Conservation (phyloP, 2,329 filamentous ascomycete genomes). For the Malbranchea cinnamomea region DNA sequence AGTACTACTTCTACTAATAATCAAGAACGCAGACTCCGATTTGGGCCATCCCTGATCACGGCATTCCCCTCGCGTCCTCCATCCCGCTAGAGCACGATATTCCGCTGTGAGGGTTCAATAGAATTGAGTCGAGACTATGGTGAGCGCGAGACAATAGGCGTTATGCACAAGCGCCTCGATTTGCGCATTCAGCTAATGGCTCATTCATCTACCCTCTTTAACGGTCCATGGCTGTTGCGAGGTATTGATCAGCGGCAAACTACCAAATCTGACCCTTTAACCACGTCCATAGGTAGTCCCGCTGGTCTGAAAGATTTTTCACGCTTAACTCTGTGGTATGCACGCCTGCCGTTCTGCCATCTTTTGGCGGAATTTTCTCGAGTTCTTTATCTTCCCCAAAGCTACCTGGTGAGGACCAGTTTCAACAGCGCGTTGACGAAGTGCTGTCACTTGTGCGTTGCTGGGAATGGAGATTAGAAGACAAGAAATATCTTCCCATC, state of each 20-base stretch:
- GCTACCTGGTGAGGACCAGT: conserved; percentile 5
- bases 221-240: conserved; percentile 5
- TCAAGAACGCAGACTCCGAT: conserved; percentile 1
- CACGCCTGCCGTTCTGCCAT: neutral
- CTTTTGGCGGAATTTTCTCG: neutral
- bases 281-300: conserved; percentile 4
- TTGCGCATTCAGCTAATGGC: conserved; percentile 5
- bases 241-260: neutral
- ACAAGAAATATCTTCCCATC: conserved; percentile 4
- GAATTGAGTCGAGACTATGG: neutral
- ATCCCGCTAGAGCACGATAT: conserved; percentile 4
- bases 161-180: conserved; percentile 1
- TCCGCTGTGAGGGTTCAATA: neutral
- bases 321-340: neutral
- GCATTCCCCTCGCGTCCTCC: neutral
- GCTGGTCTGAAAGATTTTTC: conserved; percentile 1
- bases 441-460: conserved; percentile 2
- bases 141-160: conserved; percentile 3
- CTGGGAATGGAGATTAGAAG: conserved; percentile 5
- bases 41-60: conserved; percentile 5
- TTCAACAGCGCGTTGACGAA: conserved; percentile 4
- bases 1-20: neutral
- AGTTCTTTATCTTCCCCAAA: conserved; percentile 2
- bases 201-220: conserved; percentile 2
- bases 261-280: neutral